These are phyloP conservation scores for Zygosaccharomyces bailii DNA, from an alignment of 805 yeast genomes.

Conservation along the genomic window DNA sequence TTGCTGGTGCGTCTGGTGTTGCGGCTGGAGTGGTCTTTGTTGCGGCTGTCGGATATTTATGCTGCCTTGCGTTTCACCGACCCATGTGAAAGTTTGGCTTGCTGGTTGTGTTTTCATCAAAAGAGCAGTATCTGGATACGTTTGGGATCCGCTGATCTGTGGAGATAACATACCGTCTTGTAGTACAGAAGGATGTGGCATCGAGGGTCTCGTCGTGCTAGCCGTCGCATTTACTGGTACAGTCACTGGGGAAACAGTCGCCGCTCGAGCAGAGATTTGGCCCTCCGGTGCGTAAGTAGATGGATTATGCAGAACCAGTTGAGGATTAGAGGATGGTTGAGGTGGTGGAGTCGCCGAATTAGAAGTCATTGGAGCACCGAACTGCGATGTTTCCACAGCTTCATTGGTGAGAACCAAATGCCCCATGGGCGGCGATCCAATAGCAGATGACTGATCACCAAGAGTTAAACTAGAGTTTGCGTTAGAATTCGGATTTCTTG, in stretches of 20 bases:
- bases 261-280: constrained; percentile 6
- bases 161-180: constrained; percentile 9
- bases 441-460: constrained; percentile 1
- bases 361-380: neutral
- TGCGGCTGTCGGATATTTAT: neutral
- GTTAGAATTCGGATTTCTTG: constrained; percentile 12
- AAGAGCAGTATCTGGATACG: constrained; percentile 1
- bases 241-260: constrained; percentile 8
- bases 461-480: constrained; percentile 7
- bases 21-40: too few species aligned
- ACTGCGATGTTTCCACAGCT: neutral
- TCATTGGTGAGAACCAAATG: neutral
- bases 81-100: constrained; percentile 12
- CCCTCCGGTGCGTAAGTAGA: constrained; percentile 16
- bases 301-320: constrained; percentile 22
- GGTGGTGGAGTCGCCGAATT: neutral
- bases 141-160: constrained; percentile 5
- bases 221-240: constrained; percentile 5
- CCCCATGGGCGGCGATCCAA: constrained; percentile 3
- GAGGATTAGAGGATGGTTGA: constrained; percentile 6
- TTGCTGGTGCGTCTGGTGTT: too few species aligned
- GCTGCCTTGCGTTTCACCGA: constrained; percentile 2
- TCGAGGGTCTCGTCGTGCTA: neutral
- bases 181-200: constrained; percentile 6
- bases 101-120: constrained; percentile 5